Evolutionary conservation across 495 filamentous ascomycete genomes (phyloP).

Genomic region (Sabuloglossum arenarium): DNA sequence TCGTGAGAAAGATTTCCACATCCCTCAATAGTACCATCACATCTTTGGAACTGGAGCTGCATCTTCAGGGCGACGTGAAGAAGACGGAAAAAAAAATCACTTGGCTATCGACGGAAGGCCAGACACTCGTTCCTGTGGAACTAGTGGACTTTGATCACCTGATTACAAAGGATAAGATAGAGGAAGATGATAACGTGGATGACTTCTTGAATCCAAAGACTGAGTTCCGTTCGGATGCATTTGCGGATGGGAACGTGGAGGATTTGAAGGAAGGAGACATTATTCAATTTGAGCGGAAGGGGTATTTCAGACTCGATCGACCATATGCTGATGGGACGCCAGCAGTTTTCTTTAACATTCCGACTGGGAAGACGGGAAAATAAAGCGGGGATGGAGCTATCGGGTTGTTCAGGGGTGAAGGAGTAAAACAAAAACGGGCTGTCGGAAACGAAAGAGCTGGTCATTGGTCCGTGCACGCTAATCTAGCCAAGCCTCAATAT

Average conservation of each 20-base stretch:
- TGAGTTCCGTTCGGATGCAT: slow-evolving; percentile 48
- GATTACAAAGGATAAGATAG: slow-evolving; percentile 76
- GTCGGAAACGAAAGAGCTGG: not conserved
- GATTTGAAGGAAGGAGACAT: slow-evolving; percentile 63
- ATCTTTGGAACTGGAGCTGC: slow-evolving; percentile 51
- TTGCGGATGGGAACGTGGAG: slow-evolving; percentile 64
- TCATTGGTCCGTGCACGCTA: too few species aligned
- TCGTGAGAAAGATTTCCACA: slow-evolving; percentile 44
- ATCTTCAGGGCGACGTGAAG: slow-evolving; percentile 78
- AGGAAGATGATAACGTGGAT: slow-evolving; percentile 62
- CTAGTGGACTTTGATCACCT: slow-evolving; percentile 83
- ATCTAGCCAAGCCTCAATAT: too few species aligned
- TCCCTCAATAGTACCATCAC: slow-evolving; percentile 27
- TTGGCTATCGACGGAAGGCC: slow-evolving; percentile 57
- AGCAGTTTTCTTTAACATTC: slow-evolving; percentile 61
- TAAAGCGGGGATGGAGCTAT: not conserved
- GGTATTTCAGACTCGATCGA: slow-evolving; percentile 65
- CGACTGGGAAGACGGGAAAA: slow-evolving; percentile 36
- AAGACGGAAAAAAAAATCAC: slow-evolving; percentile 91
- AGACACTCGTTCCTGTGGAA: slow-evolving; percentile 61
- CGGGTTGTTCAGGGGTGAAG: not conserved
- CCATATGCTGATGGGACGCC: slow-evolving; percentile 34
- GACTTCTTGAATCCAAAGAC: slow-evolving; percentile 60
- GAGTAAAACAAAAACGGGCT: not conserved
- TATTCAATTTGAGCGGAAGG: slow-evolving; percentile 85